Percentiles rank a stretch among this genome's conserved stretches.
Conservation (phyloP, 2,329 filamentous ascomycete species). For the Calonectria pteridis region DNA sequence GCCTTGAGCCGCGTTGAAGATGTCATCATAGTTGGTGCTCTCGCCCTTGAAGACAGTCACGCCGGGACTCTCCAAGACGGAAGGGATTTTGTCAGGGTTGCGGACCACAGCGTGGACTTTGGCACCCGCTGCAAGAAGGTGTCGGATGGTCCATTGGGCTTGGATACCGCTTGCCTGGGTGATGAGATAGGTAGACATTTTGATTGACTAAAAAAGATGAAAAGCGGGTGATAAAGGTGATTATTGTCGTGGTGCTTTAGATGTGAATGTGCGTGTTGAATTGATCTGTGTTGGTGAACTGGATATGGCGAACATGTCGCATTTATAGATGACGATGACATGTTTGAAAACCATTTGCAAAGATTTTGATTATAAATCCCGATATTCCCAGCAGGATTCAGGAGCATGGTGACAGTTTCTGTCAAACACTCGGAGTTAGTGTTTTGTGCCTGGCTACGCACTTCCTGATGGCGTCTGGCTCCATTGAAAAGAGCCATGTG, state of each 20-base stretch:
- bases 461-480: not conserved
- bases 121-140: slow-evolving; percentile 50
- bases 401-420: not conserved
- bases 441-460: not conserved
- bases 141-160: slow-evolving; percentile 44
- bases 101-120: slow-evolving; percentile 53
- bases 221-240: not conserved
- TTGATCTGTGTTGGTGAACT: not conserved
- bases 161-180: slow-evolving; percentile 53
- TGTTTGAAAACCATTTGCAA: too few relatives aligned
- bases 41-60: slow-evolving; percentile 53
- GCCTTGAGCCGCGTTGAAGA: slow-evolving; percentile 49
- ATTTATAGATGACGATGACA: not conserved
- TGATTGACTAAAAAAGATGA: not conserved
- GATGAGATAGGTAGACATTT: slow-evolving; percentile 51
- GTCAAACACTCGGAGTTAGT: not conserved
- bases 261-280: not conserved
- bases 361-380: not conserved
- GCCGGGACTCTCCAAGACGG: slow-evolving; percentile 37
- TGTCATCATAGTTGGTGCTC: slow-evolving; percentile 47
- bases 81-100: slow-evolving; percentile 46
- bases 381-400: too few relatives aligned
- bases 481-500: not conserved
- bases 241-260: not conserved
- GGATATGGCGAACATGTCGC: not conserved